These are phyloP conservation scores for Linderina pennispora DNA, from an alignment of 192 early-diverging fungal species.

Conservation along the genomic window DNA sequence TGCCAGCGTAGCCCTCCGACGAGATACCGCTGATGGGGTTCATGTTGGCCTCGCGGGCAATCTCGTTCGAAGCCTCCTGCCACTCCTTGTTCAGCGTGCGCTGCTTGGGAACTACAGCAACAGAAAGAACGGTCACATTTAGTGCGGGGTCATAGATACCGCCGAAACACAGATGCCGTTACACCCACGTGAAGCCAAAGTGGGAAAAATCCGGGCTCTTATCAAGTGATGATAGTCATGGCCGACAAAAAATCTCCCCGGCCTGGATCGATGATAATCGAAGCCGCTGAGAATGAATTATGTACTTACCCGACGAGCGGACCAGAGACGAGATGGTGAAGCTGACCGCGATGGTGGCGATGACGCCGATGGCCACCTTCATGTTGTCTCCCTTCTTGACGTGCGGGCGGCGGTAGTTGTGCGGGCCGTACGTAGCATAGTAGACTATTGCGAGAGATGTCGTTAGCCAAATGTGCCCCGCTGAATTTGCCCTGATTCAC, in stretches of 20 bases:
- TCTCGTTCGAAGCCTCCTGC: constrained; percentile 77
- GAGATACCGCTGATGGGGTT: constrained; percentile 76
- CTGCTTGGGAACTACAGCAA: constrained; percentile 54
- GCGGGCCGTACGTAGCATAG: constrained; percentile 92
- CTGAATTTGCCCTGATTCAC: too few relatives aligned
- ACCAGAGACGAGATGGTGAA: constrained; percentile 54
- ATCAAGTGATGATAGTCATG: not conserved
- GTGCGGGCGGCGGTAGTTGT: constrained; percentile 78
- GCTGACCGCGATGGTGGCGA: constrained; percentile 50
- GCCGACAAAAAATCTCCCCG: not conserved
- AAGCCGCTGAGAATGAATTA: not conserved
- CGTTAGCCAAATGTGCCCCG: too few relatives aligned
- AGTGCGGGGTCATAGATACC: not conserved
- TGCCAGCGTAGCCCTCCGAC: constrained; percentile 73
- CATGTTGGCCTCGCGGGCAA: constrained; percentile 59
- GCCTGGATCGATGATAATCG: not conserved
- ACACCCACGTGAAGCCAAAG: too few relatives aligned
- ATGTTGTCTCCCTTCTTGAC: constrained; percentile 60
- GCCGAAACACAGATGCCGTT: not conserved
- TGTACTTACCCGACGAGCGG: constrained; percentile 47
- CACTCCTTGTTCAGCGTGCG: constrained; percentile 73
- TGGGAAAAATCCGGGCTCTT: too few relatives aligned
- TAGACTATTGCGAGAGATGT: too few relatives aligned
- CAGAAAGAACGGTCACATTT: constrained; percentile 2
- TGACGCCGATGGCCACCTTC: constrained; percentile 63